These are phyloP conservation scores for Amanita thiersii DNA, from an alignment of 768 basidiomycete genomes.

Conservation along the genomic window DNA sequence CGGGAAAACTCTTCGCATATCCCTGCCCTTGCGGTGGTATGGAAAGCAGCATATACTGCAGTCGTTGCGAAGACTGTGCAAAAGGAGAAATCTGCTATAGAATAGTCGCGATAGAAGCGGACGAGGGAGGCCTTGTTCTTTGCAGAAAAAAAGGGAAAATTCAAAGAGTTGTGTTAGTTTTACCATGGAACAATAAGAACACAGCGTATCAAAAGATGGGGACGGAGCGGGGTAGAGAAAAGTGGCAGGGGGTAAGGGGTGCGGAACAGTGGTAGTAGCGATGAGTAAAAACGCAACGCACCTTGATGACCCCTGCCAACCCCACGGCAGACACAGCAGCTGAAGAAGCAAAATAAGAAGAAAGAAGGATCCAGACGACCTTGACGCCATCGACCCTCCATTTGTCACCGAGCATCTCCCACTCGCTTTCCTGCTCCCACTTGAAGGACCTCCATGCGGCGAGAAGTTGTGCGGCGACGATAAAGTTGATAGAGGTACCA, in stretches of 20 bases:
- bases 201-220: too few relatives aligned
- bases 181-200: too few relatives aligned
- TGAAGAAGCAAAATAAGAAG: conserved; percentile 58
- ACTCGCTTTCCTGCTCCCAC: conserved; percentile 12
- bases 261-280: not conserved
- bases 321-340: conserved; percentile 59
- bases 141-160: not conserved
- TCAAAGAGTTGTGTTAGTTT: too few relatives aligned
- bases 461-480: conserved; percentile 15
- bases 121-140: conserved; percentile 60
- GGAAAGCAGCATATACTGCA: conserved; percentile 53
- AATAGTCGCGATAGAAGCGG: conserved; percentile 76
- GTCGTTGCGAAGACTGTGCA: conserved; percentile 49
- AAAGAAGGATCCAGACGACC: conserved; percentile 54
- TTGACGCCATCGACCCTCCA: conserved; percentile 36
- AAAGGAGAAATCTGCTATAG: conserved; percentile 72
- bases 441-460: conserved; percentile 17
- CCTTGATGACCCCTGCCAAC: conserved; percentile 62
- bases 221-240: too few relatives aligned
- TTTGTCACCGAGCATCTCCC: conserved; percentile 11
- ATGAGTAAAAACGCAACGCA: conserved; percentile 19
- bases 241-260: not conserved
- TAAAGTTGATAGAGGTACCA: conserved; percentile 17
- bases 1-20: conserved; percentile 71
- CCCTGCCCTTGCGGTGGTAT: conserved; percentile 42